A percentile compares a stretch with the other conserved stretches of the same genome.
These are phyloP conservation scores for Iris pallida DNA, from an alignment of 116 monocot genomes.

Conservation along the genomic window DNA sequence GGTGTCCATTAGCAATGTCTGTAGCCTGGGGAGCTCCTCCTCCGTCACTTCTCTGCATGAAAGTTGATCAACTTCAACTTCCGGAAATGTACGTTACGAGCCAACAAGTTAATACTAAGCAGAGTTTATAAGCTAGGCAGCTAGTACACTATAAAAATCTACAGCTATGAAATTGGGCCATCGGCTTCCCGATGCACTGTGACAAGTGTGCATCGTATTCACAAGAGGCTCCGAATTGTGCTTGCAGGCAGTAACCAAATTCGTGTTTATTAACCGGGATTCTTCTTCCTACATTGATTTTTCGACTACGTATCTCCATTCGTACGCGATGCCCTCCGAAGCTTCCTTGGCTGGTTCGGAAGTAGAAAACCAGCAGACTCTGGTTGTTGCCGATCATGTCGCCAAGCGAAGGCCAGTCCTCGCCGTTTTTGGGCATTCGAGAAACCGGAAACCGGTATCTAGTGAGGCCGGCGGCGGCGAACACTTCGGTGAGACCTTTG, in stretches of 20 bases:
- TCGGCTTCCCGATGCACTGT: constrained; percentile 39
- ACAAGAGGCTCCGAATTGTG: constrained; percentile 64
- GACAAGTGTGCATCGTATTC: constrained; percentile 58
- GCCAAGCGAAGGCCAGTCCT: too few species aligned
- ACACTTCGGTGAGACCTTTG: too few species aligned
- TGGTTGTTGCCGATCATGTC: too few species aligned
- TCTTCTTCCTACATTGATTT: constrained; percentile 57
- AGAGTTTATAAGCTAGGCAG: too few species aligned
- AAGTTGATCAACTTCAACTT: not conserved
- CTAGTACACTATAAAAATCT: constrained; percentile 54
- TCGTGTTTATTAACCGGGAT: constrained; percentile 7
- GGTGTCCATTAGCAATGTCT: constrained; percentile 73
- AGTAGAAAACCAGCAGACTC: too few species aligned
- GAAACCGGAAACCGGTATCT: too few species aligned
- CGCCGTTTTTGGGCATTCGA: too few species aligned
- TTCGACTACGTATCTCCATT: constrained; percentile 82
- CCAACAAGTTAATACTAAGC: too few species aligned
- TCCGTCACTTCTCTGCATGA: constrained; percentile 65
- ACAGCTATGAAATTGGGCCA: constrained; percentile 86
- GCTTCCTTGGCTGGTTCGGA: constrained; percentile 73
- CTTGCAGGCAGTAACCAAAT: constrained; percentile 33
- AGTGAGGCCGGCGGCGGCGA: too few species aligned
- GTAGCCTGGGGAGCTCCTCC: constrained; percentile 66
- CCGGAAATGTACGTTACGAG: too few species aligned
- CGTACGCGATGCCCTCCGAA: constrained; percentile 74